Percentiles rank a stretch among this genome's conserved stretches.
phyloP scores from a whole-genome alignment of 257 asterid species.

The Sherardia arvensis region DNA sequence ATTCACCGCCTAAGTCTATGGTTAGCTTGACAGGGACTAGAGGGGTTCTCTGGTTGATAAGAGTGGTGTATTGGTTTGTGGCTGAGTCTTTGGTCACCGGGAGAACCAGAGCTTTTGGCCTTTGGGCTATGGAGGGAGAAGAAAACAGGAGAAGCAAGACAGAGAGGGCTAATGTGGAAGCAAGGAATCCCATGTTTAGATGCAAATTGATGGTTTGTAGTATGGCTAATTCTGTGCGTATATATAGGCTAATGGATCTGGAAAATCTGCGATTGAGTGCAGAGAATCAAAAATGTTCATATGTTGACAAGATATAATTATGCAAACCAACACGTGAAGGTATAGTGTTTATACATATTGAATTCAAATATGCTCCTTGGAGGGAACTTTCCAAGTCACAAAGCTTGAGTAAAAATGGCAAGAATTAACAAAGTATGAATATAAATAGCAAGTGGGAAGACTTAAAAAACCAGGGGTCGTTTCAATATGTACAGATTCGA shows the following conservation, averaged over 20 bases:
- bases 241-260: background rate
- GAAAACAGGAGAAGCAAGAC: background rate
- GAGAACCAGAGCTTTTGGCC: constrained; percentile 19
- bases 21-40: constrained; percentile 15
- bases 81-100: constrained; percentile 19
- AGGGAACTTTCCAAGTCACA: background rate
- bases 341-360: background rate
- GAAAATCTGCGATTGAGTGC: background rate
- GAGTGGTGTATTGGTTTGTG: constrained; percentile 20
- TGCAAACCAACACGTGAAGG: constrained; percentile 1
- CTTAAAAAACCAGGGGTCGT: background rate
- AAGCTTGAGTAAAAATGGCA: background rate
- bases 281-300: background rate
- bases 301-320: background rate
- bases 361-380: background rate
- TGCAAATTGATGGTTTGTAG: background rate
- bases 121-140: constrained; percentile 14
- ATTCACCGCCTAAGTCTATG: constrained; percentile 27
- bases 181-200: background rate
- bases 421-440: too few relatives aligned
- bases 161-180: background rate
- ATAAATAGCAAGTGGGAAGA: background rate
- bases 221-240: background rate
- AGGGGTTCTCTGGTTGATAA: constrained; percentile 27
- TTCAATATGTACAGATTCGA: background rate